Conservation (phyloP, 2,329 filamentous ascomycete genomes). For the Xylaria sp. region DNA sequence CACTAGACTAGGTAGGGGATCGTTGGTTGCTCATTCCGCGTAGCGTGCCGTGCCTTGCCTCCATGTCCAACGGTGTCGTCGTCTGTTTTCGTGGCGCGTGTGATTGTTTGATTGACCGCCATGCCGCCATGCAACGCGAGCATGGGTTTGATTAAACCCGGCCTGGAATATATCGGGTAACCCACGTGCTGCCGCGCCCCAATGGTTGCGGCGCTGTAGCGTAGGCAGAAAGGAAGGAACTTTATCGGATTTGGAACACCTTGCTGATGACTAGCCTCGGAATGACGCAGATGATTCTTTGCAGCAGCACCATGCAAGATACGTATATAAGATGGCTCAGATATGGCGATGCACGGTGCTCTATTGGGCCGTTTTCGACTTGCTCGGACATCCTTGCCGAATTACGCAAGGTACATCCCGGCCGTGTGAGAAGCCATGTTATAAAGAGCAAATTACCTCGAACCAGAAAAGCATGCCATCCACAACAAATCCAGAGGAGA, state of each 20-base stretch:
- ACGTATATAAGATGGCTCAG: slow-evolving; percentile 16
- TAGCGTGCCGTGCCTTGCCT: slow-evolving; percentile 32
- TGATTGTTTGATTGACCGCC: slow-evolving; percentile 29
- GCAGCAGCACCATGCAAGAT: slow-evolving; percentile 28
- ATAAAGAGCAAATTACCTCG: slow-evolving; percentile 39
- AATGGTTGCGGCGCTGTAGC: slow-evolving; percentile 16
- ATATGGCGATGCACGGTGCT: slow-evolving; percentile 11
- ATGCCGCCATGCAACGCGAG: slow-evolving; percentile 28
- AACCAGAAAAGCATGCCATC: slow-evolving; percentile 24
- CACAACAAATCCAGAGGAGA: slow-evolving; percentile 13
- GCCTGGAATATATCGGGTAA: slow-evolving; percentile 18
- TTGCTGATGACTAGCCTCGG: slow-evolving; percentile 18
- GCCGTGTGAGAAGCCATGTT: slow-evolving; percentile 19
- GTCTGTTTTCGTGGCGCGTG: slow-evolving; percentile 32
- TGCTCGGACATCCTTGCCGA: slow-evolving; percentile 36
- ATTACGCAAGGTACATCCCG: slow-evolving; percentile 23
- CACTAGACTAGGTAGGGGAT: slow-evolving; percentile 23
- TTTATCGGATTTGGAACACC: slow-evolving; percentile 21
- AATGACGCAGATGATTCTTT: slow-evolving; percentile 31
- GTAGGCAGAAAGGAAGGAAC: slow-evolving; percentile 8
- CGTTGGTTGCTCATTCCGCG: slow-evolving; percentile 31
- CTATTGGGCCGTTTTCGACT: not conserved
- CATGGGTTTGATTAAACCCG: slow-evolving; percentile 35
- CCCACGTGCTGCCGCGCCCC: slow-evolving; percentile 24
- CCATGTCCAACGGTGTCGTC: slow-evolving; percentile 32